Evolutionary conservation across 148 eudicot genomes (phyloP).

Genomic region (Rhododendron griersonianum): DNA sequence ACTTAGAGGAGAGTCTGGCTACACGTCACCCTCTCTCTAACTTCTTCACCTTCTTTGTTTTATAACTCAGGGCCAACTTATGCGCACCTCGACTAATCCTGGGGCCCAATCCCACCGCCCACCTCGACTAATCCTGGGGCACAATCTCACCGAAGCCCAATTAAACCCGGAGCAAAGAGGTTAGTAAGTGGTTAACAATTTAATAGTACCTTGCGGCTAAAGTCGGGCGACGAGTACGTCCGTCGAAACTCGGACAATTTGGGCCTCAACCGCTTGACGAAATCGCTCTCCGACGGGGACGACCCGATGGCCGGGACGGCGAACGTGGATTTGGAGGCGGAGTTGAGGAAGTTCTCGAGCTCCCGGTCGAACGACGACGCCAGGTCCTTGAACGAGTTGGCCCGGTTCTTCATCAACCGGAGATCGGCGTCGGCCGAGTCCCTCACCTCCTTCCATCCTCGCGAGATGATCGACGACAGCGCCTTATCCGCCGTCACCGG

Average conservation of each 20-base stretch:
- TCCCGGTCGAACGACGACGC: constrained; percentile 70
- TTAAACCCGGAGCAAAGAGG: background rate
- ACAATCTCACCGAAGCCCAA: background rate
- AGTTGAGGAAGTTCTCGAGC: constrained; percentile 72
- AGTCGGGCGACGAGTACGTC: constrained; percentile 83
- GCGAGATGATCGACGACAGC: constrained; percentile 70
- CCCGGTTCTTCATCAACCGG: constrained; percentile 64
- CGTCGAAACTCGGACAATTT: constrained; percentile 69
- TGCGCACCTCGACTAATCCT: background rate
- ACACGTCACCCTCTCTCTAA: too few relatives aligned
- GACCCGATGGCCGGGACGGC: constrained; percentile 45
- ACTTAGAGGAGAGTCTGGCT: background rate
- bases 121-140: background rate
- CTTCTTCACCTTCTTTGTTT: too few relatives aligned
- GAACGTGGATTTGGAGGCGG: constrained; percentile 45
- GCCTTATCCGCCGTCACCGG: constrained; percentile 52
- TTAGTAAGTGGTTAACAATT: background rate
- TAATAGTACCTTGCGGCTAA: constrained; percentile 41
- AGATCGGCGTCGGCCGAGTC: constrained; percentile 85
- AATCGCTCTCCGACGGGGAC: constrained; percentile 49
- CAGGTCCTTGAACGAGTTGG: constrained; percentile 67
- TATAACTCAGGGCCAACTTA: too few relatives aligned
- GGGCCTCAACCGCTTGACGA: constrained; percentile 68
- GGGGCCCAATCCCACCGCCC: background rate
- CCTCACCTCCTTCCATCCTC: constrained; percentile 74